Conservation (phyloP, 805 yeast genomes). For the Lipomyces starkeyi region DNA sequence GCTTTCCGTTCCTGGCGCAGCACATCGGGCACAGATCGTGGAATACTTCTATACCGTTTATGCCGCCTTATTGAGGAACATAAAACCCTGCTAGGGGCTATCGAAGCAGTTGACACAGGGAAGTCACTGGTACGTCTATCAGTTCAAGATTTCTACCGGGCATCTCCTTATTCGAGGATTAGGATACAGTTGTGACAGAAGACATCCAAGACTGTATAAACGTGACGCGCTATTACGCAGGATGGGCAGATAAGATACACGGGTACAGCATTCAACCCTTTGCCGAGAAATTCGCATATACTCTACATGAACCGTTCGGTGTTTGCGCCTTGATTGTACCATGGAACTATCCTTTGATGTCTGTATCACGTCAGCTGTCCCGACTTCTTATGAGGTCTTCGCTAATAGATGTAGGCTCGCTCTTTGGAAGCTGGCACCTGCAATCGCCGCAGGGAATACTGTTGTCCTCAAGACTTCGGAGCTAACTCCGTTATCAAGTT, state of each 20-base stretch:
- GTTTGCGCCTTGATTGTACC: slow-evolving; percentile 75
- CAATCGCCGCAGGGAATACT: slow-evolving; percentile 78
- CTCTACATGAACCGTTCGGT: slow-evolving; percentile 69
- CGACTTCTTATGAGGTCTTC: background rate
- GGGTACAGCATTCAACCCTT: slow-evolving; percentile 69
- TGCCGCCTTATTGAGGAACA: slow-evolving; percentile 16
- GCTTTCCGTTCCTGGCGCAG: slow-evolving; percentile 22
- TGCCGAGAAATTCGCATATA: slow-evolving; percentile 65
- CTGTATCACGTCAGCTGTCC: background rate
- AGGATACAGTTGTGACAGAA: slow-evolving; percentile 22
- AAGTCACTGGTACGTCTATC: slow-evolving; percentile 19
- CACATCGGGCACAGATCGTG: slow-evolving; percentile 24
- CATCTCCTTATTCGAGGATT: background rate
- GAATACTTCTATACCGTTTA: slow-evolving; percentile 12
- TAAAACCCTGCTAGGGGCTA: slow-evolving; percentile 12
- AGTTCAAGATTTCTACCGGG: background rate
- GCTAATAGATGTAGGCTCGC: slow-evolving; percentile 28
- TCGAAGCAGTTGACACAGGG: slow-evolving; percentile 33
- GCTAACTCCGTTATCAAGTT: slow-evolving; percentile 72
- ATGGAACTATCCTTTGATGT: slow-evolving; percentile 68
- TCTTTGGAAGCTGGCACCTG: slow-evolving; percentile 81
- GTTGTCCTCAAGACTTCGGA: slow-evolving; percentile 77
- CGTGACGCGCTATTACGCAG: slow-evolving; percentile 70
- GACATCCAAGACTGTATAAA: slow-evolving; percentile 66
- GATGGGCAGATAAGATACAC: slow-evolving; percentile 70